Evolutionary conservation across 2,329 filamentous ascomycete species (phyloP).

Genomic region (Cladorrhinum sp.): DNA sequence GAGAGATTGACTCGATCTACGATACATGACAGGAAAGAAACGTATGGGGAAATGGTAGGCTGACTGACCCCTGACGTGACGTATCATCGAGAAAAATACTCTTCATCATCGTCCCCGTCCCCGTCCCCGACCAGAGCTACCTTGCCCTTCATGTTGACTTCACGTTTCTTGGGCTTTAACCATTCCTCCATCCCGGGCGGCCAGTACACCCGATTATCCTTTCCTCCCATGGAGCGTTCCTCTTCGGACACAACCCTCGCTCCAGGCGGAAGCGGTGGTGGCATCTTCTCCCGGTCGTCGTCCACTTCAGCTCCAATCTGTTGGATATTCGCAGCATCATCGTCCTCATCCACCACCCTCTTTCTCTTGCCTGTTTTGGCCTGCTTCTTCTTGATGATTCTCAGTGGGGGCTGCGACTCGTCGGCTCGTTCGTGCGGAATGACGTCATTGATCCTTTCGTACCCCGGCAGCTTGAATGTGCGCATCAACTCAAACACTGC

Average conservation of each 20-base stretch:
- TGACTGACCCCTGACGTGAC: too few relatives aligned
- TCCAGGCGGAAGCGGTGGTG: conserved; percentile 29
- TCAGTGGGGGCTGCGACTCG: conserved; percentile 59
- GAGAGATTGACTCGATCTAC: too few relatives aligned
- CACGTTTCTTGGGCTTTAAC: conserved; percentile 75
- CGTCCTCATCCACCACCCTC: conserved; percentile 29
- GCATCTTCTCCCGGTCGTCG: conserved; percentile 29
- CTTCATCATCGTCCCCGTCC: conserved; percentile 6
- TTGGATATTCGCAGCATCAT: conserved; percentile 38
- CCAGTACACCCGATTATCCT: conserved; percentile 82
- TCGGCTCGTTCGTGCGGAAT: conserved; percentile 74
- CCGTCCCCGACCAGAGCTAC: neutral
- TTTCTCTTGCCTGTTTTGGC: conserved; percentile 38
- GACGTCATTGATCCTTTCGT: conserved; percentile 71
- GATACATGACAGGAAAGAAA: too few relatives aligned
- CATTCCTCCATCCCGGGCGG: conserved; percentile 86
- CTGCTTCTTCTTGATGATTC: conserved; percentile 36
- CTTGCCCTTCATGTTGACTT: conserved; percentile 48
- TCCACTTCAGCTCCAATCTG: neutral
- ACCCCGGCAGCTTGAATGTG: conserved; percentile 78
- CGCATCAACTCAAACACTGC: conserved; percentile 93
- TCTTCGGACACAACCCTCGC: conserved; percentile 55
- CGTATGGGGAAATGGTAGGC: too few relatives aligned
- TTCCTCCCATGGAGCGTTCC: conserved; percentile 83
- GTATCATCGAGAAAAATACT: neutral